Evolutionary conservation across 495 filamentous ascomycete species (phyloP).

Genomic region (Aspergillus biplanus): DNA sequence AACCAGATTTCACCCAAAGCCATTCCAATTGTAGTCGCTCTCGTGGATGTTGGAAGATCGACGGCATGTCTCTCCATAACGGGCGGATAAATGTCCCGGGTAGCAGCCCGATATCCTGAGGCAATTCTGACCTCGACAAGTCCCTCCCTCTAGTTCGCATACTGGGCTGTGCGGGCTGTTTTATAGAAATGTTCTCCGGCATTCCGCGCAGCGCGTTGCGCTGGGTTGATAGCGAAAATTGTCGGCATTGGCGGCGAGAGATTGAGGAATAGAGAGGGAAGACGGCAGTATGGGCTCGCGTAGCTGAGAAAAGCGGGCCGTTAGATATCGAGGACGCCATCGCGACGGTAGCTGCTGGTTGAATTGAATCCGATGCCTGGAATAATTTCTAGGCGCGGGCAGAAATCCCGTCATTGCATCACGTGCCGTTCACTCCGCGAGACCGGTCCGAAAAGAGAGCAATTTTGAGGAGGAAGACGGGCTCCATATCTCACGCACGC

Average conservation of each 20-base stretch:
- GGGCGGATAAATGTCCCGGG: slow-evolving; percentile 63
- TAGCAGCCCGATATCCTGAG: slow-evolving; percentile 58
- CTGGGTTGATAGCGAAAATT: slow-evolving; percentile 41
- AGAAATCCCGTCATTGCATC: slow-evolving; percentile 20
- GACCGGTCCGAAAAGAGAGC: not conserved
- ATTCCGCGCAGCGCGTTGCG: slow-evolving; percentile 32
- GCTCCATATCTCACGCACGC: slow-evolving; percentile 3
- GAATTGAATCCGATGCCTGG: not conserved
- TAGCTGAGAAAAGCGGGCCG: slow-evolving; percentile 27
- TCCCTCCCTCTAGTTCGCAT: slow-evolving; percentile 39
- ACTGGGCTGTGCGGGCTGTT: slow-evolving; percentile 44
- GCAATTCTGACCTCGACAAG: slow-evolving; percentile 31
- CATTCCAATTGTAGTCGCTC: slow-evolving; percentile 52
- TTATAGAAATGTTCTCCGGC: slow-evolving; percentile 27
- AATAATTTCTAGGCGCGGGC: slow-evolving; percentile 9
- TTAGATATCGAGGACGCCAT: slow-evolving; percentile 45
- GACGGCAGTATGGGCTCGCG: slow-evolving; percentile 19
- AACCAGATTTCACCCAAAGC: slow-evolving; percentile 44
- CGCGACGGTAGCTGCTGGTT: slow-evolving; percentile 16
- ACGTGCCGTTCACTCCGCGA: slow-evolving; percentile 18
- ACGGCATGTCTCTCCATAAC: slow-evolving; percentile 58
- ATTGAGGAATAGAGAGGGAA: slow-evolving; percentile 19
- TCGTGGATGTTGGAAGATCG: slow-evolving; percentile 51
- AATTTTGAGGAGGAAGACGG: not conserved
- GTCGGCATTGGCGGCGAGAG: slow-evolving; percentile 35